Conservation (phyloP, 176 grass and related monocot genomes). For the Aechmea fasciata region DNA sequence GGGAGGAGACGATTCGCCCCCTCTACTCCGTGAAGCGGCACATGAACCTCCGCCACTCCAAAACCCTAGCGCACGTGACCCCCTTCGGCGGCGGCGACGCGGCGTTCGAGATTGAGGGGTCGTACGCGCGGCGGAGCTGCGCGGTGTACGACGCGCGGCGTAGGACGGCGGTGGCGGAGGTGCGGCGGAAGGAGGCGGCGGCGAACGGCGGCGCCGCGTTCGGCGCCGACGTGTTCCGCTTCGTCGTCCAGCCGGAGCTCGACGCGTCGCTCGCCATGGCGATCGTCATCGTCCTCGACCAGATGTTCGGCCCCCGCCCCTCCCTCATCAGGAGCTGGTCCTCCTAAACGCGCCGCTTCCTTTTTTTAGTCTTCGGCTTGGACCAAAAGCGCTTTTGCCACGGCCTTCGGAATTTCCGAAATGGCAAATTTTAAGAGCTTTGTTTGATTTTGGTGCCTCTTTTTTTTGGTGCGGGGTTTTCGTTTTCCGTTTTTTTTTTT, state of each 20-base stretch:
- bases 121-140: slow-evolving; percentile 51
- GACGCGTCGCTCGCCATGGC: slow-evolving; percentile 49
- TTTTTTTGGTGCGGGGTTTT: not conserved
- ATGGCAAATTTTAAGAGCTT: too few relatives aligned
- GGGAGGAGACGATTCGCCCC: slow-evolving; percentile 9
- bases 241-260: slow-evolving; percentile 13
- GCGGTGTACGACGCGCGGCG: slow-evolving; percentile 32
- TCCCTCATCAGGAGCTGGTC: slow-evolving; percentile 35
- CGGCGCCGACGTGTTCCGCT: slow-evolving; percentile 18
- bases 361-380: too few relatives aligned
- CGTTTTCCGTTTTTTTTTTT: not conserved
- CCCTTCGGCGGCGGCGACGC: not conserved
- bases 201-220: slow-evolving; percentile 6
- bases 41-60: slow-evolving; percentile 19
- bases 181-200: slow-evolving; percentile 12
- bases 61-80: slow-evolving; percentile 29
- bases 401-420: too few relatives aligned
- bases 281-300: slow-evolving; percentile 59
- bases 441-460: not conserved
- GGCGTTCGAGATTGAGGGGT: slow-evolving; percentile 48
- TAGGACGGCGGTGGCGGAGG: slow-evolving; percentile 6
- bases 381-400: too few relatives aligned
- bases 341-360: not conserved
- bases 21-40: slow-evolving; percentile 15
- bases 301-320: slow-evolving; percentile 42